Conservation (phyloP, 176 grass and related monocot genomes). For the Eragrostis nindensis region DNA sequence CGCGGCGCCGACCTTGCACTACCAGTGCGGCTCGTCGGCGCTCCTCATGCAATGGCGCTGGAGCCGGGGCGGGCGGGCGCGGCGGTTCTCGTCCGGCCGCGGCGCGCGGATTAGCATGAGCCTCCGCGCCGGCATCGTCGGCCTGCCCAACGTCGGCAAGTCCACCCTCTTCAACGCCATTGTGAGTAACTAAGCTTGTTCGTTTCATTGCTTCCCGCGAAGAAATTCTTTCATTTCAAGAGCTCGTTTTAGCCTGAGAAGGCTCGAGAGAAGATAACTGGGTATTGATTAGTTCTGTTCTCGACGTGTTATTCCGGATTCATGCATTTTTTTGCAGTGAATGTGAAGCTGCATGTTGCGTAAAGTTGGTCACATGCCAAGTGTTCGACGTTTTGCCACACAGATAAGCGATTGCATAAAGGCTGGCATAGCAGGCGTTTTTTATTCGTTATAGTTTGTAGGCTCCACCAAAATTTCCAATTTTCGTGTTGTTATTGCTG, state of each 20-base stretch:
- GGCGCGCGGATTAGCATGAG: constrained; percentile 86
- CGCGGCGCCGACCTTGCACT: constrained; percentile 34
- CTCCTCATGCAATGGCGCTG: constrained; percentile 65
- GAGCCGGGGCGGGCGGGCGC: constrained; percentile 32
- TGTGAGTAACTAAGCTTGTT: constrained; percentile 49
- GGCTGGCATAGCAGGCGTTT: background rate
- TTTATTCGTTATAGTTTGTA: background rate
- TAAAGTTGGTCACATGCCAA: background rate
- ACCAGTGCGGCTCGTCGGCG: constrained; percentile 53
- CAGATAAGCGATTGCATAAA: background rate
- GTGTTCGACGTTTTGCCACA: constrained; percentile 57
- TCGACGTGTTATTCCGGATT: background rate
- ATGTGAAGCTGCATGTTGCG: background rate
- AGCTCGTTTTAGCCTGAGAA: background rate
- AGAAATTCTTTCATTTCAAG: background rate
- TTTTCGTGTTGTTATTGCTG: background rate
- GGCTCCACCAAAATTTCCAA: background rate
- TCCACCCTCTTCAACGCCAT: constrained; percentile 98
- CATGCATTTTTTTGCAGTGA: background rate
- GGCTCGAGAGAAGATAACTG: background rate
- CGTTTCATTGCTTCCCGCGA: background rate
- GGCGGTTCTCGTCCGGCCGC: constrained; percentile 66
- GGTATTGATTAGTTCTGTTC: background rate
- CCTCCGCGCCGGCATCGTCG: constrained; percentile 90
- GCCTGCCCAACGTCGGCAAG: constrained; percentile 97